phyloP scores from a whole-genome alignment of 2,329 filamentous ascomycete genomes.

The Trichoderma semiorbis region DNA sequence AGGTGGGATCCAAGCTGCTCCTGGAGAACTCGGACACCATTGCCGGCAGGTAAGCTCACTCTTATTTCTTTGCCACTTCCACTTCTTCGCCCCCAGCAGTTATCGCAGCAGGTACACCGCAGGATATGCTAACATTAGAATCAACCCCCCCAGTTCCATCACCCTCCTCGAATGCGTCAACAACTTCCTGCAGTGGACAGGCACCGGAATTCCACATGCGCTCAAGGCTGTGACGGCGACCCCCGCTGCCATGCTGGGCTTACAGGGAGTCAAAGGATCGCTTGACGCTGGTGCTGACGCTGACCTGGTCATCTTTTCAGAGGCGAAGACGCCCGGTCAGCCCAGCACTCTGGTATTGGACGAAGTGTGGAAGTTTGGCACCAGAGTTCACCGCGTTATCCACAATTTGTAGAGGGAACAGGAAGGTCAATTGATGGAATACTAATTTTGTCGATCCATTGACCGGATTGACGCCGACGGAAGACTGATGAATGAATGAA shows the following conservation, averaged over 20 bases:
- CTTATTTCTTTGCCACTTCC: background rate
- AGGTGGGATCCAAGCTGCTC: slow-evolving; percentile 68
- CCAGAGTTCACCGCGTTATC: slow-evolving; percentile 39
- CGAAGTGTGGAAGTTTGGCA: slow-evolving; percentile 77
- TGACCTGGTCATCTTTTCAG: slow-evolving; percentile 65
- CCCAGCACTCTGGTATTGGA: slow-evolving; percentile 60
- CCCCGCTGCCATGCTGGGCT: slow-evolving; percentile 71
- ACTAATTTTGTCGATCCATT: background rate
- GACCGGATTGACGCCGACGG: background rate
- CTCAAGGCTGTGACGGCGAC: slow-evolving; percentile 71
- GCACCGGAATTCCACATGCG: slow-evolving; percentile 63
- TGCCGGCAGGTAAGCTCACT: slow-evolving; percentile 61
- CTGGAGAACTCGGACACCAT: slow-evolving; percentile 77
- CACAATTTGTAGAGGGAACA: background rate
- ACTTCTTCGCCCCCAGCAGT: background rate
- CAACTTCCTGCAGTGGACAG: slow-evolving; percentile 76
- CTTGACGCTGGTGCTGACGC: slow-evolving; percentile 62
- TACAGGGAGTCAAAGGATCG: slow-evolving; percentile 64
- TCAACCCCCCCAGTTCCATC: slow-evolving; percentile 51
- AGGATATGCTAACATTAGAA: background rate
- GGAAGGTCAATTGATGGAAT: background rate
- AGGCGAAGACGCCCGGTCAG: slow-evolving; percentile 45
- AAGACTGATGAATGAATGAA: background rate
- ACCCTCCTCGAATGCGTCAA: slow-evolving; percentile 78
- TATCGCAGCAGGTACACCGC: background rate